A percentile compares a stretch with the other conserved stretches of the same genome.
Evolutionary conservation across 805 yeast genomes (phyloP).

Genomic region (Cyberlindnera maritima): DNA sequence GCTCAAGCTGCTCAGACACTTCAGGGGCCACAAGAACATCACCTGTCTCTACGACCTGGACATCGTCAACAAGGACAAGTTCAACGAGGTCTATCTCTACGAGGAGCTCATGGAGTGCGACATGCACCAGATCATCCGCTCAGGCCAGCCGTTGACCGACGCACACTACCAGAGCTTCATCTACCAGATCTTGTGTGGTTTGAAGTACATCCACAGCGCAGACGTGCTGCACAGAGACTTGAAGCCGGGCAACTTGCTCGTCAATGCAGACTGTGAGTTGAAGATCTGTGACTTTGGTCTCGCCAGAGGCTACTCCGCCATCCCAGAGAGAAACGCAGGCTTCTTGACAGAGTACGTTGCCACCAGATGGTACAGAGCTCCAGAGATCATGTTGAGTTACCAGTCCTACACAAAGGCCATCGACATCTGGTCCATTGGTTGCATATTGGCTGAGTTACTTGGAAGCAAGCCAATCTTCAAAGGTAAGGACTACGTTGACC

Average conservation of each 20-base stretch:
- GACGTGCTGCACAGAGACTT: constrained; percentile 92
- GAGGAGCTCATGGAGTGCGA: constrained; percentile 99
- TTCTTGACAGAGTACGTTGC: constrained; percentile 97
- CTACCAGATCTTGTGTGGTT: constrained; percentile 88
- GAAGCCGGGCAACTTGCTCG: constrained; percentile 90
- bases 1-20: constrained; percentile 83
- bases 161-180: constrained; percentile 92
- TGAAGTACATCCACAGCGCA: constrained; percentile 85
- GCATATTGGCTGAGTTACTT: constrained; percentile 89
- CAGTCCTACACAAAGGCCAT: constrained; percentile 95
- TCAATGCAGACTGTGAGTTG: constrained; percentile 94
- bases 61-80: constrained; percentile 66
- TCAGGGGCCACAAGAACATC: constrained; percentile 94
- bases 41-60: constrained; percentile 94
- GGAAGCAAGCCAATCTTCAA: constrained; percentile 91
- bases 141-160: constrained; percentile 91
- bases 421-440: constrained; percentile 97
- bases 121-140: constrained; percentile 93
- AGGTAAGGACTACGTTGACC: constrained; percentile 96
- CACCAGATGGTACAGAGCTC: constrained; percentile 98
- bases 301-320: constrained; percentile 85
- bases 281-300: constrained; percentile 96
- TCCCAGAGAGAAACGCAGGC: constrained; percentile 85
- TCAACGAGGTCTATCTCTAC: constrained; percentile 89
- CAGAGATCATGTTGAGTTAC: constrained; percentile 93